Percentiles rank a stretch among this genome's conserved stretches.
These are phyloP conservation scores for Fusarium sp. DNA, from an alignment of 2,329 filamentous ascomycete species.

Conservation along the genomic window DNA sequence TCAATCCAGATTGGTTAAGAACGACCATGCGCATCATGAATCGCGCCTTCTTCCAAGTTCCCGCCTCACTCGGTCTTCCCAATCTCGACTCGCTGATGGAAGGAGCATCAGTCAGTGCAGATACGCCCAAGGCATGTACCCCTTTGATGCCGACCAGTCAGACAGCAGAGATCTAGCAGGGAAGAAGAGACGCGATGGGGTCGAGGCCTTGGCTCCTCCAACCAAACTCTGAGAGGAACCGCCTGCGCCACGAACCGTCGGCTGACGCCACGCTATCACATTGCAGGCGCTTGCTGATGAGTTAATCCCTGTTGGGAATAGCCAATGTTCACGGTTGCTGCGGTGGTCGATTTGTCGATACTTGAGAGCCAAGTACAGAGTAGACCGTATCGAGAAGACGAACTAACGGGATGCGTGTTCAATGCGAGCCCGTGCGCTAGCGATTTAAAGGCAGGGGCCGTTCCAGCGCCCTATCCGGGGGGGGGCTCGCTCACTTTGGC, in stretches of 20 bases:
- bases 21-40: constrained; percentile 6
- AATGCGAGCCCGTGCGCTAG: constrained; percentile 19
- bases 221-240: constrained; percentile 9
- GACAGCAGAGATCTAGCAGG: neutral
- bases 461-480: constrained; percentile 29
- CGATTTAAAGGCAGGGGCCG: constrained; percentile 30
- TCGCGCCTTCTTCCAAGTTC: constrained; percentile 4
- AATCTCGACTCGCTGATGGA: constrained; percentile 17
- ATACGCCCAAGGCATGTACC: constrained; percentile 24
- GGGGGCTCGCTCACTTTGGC: constrained; percentile 15
- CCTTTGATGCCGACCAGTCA: constrained; percentile 8
- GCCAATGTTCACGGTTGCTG: constrained; percentile 2
- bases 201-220: constrained; percentile 18
- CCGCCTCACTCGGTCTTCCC: constrained; percentile 17
- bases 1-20: neutral
- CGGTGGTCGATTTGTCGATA: constrained; percentile 15
- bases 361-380: constrained; percentile 21
- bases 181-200: constrained; percentile 1
- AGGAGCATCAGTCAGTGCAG: constrained; percentile 7
- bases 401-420: constrained; percentile 2
- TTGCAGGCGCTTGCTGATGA: constrained; percentile 16
- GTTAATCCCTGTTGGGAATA: constrained; percentile 27
- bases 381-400: neutral
- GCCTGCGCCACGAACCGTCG: constrained; percentile 25
- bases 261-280: constrained; percentile 35